Base-by-base conservation (phyloP, 192 early-diverging fungal species). In the Radiomyces spectabilis region DNA sequence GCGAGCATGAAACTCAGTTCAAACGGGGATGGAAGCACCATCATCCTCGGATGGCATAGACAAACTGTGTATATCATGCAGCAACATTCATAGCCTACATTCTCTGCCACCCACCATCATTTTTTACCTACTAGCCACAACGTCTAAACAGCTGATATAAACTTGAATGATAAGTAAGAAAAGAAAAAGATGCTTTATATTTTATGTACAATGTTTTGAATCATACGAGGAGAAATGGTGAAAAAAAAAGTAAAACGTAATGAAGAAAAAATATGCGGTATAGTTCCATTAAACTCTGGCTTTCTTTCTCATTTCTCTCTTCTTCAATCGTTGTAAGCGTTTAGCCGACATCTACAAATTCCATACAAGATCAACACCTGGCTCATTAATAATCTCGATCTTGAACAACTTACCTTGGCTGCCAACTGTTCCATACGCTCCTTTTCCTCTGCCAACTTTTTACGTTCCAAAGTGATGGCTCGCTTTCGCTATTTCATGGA, bases 341-440 rank as follows among this genome's bases (percentile, higher is more conserved):
- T 26, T 48, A 15, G 21, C 27, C 13, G 46, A 48, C 46, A 48
- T 48, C 46, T 48, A 31, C 6, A 35, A 8, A 35, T 35, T 8
- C 5, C 5, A 35, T 35, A 35, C 5, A 8, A 35, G 13, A 9
- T 27, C 3, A 9, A 22, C 46, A 25, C 24, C 40, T 51, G 33
- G 24, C 27, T 21, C 37, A 42, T 27, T 42, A 24, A 21, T 35
- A 3, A 12, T 40, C 1, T 53, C 40, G 16, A 39, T 24, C 27
- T 39, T 26, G 13, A 44, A 49, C 7, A n/a, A n/a, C 48, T 13
- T 58, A 65, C 63, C 56, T 70, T 70, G 19, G 57, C 57, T 22
- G 68, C 68, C 57, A 70, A 53, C 37, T 45, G 57, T 51, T 82
- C 73, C 53, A 63, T 51, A 12, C 78, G 66, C 41, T 76, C 80